phyloP scores from a whole-genome alignment of 2,329 filamentous ascomycete species.

The Epichloe typhina region DNA sequence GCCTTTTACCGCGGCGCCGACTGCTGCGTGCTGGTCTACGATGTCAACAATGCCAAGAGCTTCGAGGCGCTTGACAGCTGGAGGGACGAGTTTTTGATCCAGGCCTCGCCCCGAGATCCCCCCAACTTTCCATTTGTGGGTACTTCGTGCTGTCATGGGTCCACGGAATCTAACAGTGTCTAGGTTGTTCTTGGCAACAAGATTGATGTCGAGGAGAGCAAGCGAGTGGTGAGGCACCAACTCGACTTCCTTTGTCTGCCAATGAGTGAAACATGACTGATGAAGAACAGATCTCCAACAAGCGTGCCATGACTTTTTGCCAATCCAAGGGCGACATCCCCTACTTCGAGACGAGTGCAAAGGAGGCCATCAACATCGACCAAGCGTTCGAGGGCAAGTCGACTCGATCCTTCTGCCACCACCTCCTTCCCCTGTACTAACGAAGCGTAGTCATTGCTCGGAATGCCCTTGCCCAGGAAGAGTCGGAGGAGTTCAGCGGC shows the following conservation, averaged over 20 bases:
- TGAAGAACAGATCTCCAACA: constrained; percentile 62
- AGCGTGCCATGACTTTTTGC: constrained; percentile 94
- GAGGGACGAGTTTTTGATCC: constrained; percentile 96
- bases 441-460: constrained; percentile 67
- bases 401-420: neutral
- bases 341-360: constrained; percentile 98
- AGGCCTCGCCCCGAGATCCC: constrained; percentile 94
- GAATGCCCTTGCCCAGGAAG: constrained; percentile 90
- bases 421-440: neutral
- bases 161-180: constrained; percentile 10
- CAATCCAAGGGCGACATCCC: constrained; percentile 95
- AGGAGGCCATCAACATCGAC: constrained; percentile 97
- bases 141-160: constrained; percentile 7
- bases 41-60: constrained; percentile 98
- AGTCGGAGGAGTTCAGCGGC: constrained; percentile 92
- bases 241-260: neutral
- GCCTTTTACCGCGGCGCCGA: constrained; percentile 96
- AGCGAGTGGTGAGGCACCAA: constrained; percentile 57
- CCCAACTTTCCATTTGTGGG: constrained; percentile 95
- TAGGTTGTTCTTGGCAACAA: constrained; percentile 96
- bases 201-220: constrained; percentile 96
- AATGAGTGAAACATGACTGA: neutral
- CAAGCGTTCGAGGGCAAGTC: constrained; percentile 54
- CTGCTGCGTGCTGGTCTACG: constrained; percentile 95
- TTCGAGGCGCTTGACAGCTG: constrained; percentile 98